Evolutionary conservation across 2,329 filamentous ascomycete species (phyloP).

Genomic region (Penicillium freii): DNA sequence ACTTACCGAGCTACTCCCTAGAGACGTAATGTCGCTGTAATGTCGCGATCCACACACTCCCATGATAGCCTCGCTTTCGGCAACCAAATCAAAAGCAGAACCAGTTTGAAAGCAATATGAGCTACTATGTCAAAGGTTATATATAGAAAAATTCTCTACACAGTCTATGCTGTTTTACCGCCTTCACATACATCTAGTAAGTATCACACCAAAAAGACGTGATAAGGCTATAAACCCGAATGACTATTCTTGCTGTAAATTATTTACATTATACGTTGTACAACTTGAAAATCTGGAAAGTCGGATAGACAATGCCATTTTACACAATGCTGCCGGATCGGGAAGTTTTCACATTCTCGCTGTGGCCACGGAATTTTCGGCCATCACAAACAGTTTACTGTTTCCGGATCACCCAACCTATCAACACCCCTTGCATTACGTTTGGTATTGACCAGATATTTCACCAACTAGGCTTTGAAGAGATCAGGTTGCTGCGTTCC

Average conservation of each 20-base stretch:
- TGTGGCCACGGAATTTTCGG: constrained; percentile 9
- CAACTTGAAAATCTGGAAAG: not conserved
- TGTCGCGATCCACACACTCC: not conserved
- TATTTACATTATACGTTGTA: not conserved
- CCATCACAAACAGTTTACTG: constrained; percentile 7
- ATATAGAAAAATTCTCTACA: too few species aligned
- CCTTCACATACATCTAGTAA: too few species aligned
- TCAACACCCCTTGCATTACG: not conserved
- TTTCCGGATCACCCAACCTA: not conserved
- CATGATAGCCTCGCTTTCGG: not conserved
- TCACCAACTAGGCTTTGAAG: not conserved
- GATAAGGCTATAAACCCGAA: too few species aligned
- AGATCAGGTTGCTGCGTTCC: not conserved
- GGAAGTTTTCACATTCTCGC: constrained; percentile 14
- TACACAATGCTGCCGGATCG: not conserved
- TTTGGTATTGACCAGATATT: not conserved
- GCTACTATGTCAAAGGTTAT: not conserved
- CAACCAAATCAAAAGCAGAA: not conserved
- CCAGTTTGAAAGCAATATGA: not conserved
- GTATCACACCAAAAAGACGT: too few species aligned
- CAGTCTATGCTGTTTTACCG: too few species aligned
- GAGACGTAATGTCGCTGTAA: not conserved
- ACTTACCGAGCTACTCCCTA: not conserved
- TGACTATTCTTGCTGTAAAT: too few species aligned
- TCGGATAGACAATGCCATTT: not conserved